A percentile compares a stretch with the other conserved stretches of the same genome.
These are phyloP conservation scores for Tetracladium maxilliforme DNA, from an alignment of 2,329 filamentous ascomycete species.

Conservation along the genomic window DNA sequence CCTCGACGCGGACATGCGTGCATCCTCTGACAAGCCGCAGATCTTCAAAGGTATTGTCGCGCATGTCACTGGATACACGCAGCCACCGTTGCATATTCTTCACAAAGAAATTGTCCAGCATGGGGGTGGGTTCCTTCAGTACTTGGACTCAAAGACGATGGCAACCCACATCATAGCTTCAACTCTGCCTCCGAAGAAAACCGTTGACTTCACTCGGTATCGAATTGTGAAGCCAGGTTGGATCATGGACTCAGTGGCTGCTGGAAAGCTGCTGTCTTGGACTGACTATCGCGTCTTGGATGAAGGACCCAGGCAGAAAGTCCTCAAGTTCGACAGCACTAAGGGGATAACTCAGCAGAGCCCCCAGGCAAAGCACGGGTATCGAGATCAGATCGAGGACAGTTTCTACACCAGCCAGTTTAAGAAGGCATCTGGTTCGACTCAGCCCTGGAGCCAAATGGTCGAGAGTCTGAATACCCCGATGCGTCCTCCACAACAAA, in stretches of 20 bases:
- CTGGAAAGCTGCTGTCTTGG: conserved; percentile 76
- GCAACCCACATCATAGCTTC: conserved; percentile 95
- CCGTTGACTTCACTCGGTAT: conserved; percentile 74
- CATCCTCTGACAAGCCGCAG: conserved; percentile 55
- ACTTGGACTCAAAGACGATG: conserved; percentile 84
- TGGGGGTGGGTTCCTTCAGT: conserved; percentile 92
- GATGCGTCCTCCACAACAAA: conserved; percentile 26
- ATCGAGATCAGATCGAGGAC: conserved; percentile 65
- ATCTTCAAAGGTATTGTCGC: conserved; percentile 87
- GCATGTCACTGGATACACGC: conserved; percentile 91
- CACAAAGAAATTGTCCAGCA: conserved; percentile 79
- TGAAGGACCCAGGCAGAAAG: conserved; percentile 69
- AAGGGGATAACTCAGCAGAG: conserved; percentile 53
- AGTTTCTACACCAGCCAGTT: conserved; percentile 76
- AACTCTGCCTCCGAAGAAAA: conserved; percentile 81
- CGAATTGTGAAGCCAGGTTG: conserved; percentile 89
- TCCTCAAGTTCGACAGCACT: conserved; percentile 48
- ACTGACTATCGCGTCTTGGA: conserved; percentile 70
- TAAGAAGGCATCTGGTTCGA: conserved; percentile 27
- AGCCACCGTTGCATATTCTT: conserved; percentile 79
- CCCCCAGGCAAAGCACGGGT: conserved; percentile 41
- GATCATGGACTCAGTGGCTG: conserved; percentile 79
- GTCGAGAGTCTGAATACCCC: too few relatives aligned
- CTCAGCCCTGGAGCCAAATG: too few relatives aligned
- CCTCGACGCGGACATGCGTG: conserved; percentile 68